Percentiles rank a stretch among this genome's conserved stretches.
phyloP scores from a whole-genome alignment of 495 filamentous ascomycete genomes.

The Haplographium delicatum region DNA sequence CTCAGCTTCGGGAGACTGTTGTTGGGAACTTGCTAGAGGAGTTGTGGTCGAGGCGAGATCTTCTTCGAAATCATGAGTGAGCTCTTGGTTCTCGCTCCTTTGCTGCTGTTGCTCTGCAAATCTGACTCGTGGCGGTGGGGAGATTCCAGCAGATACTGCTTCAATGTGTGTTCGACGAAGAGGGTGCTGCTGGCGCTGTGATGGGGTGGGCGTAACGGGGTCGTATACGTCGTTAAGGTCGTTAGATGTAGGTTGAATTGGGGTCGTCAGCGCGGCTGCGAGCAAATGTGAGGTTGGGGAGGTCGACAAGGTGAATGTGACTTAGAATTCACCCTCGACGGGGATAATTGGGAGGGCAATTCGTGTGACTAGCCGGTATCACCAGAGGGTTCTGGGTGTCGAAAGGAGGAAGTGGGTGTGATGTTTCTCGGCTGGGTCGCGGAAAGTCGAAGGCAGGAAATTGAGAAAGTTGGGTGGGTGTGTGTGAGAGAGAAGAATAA shows the following conservation, averaged over 20 bases:
- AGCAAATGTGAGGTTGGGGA: not conserved
- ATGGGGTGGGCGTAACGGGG: constrained; percentile 19
- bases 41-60: constrained; percentile 20
- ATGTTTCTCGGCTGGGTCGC: constrained; percentile 4
- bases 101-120: constrained; percentile 8
- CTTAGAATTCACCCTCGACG: constrained; percentile 4
- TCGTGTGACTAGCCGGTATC: constrained; percentile 3
- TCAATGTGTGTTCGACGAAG: constrained; percentile 25
- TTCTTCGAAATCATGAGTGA: constrained; percentile 24
- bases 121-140: constrained; percentile 15
- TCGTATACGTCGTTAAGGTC: constrained; percentile 28
- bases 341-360: constrained; percentile 1
- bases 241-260: constrained; percentile 19
- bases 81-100: not conserved
- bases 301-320: constrained; percentile 23
- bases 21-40: constrained; percentile 13
- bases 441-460: not conserved
- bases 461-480: not conserved
- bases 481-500: constrained; percentile 11
- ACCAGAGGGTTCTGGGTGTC: not conserved
- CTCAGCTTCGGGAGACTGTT: constrained; percentile 10
- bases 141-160: constrained; percentile 26
- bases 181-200: constrained; percentile 24
- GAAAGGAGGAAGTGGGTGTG: too few relatives aligned
- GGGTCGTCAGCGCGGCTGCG: constrained; percentile 25